These are phyloP conservation scores for Pythium diclinum DNA, from an alignment of 352 stramenopile genomes.

Conservation along the genomic window DNA sequence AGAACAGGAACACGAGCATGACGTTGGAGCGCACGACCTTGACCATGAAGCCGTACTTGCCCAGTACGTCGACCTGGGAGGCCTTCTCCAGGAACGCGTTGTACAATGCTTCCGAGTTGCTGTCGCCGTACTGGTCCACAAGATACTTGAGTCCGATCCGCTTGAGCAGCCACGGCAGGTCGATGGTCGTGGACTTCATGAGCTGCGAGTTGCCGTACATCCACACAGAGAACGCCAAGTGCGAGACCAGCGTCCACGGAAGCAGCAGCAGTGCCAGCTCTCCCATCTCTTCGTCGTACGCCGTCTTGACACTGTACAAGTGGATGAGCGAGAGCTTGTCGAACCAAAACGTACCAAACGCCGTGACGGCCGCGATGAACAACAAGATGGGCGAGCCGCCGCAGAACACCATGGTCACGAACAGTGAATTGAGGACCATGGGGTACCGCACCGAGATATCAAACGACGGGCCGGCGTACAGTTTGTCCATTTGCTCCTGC, in stretches of 20 bases:
- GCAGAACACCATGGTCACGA: conserved; percentile 82
- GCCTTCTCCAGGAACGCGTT: conserved; percentile 41
- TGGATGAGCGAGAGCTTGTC: conserved; percentile 80
- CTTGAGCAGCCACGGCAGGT: conserved; percentile 16
- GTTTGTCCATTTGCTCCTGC: conserved; percentile 71
- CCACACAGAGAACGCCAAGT: conserved; percentile 76
- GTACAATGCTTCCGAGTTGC: conserved; percentile 27
- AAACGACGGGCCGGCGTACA: conserved; percentile 73
- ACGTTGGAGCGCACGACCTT: conserved; percentile 74
- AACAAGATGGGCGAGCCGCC: conserved; percentile 76
- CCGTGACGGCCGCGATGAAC: conserved; percentile 66
- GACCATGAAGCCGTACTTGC: conserved; percentile 56
- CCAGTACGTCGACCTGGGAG: conserved; percentile 44
- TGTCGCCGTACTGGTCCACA: conserved; percentile 35
- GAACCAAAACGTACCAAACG: conserved; percentile 66
- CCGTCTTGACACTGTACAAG: conserved; percentile 73
- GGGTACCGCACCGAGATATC: conserved; percentile 80
- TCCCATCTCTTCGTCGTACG: conserved; percentile 77
- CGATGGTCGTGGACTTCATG: conserved; percentile 51
- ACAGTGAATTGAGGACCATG: conserved; percentile 81
- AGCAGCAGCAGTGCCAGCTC: conserved; percentile 52
- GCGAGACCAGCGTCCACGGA: conserved; percentile 69
- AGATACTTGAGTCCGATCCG: conserved; percentile 20
- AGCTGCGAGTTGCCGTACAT: conserved; percentile 80
- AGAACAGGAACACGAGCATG: conserved; percentile 73